phyloP scores from a whole-genome alignment of 1,284 basidiomycete species.

The Cutaneotrichosporon cyanovorans region DNA sequence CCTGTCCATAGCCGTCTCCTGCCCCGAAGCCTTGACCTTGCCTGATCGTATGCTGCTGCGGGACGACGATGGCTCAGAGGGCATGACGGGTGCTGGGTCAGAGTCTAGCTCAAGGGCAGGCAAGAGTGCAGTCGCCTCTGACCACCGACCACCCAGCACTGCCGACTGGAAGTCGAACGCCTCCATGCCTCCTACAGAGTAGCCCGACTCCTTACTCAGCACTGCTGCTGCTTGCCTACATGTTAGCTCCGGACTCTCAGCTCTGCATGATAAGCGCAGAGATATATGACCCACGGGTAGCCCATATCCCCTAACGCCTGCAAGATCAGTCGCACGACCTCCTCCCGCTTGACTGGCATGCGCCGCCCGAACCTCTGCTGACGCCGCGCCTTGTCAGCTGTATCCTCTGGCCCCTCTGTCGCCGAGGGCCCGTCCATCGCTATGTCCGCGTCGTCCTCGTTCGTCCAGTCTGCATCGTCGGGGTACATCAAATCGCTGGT shows the following conservation, averaged over 20 bases:
- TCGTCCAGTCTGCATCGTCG: constrained; percentile 35
- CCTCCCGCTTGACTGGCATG: constrained; percentile 65
- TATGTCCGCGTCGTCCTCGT: not conserved
- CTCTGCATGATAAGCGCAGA: too few species aligned
- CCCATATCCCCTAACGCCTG: constrained; percentile 89
- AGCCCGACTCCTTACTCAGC: constrained; percentile 87
- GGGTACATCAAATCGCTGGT: constrained; percentile 34
- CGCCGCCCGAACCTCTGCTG: constrained; percentile 23
- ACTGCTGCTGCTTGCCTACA: constrained; percentile 75
- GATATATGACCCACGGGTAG: constrained; percentile 63
- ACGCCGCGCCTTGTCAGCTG: not conserved
- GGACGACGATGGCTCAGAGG: constrained; percentile 18
- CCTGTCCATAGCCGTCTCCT: constrained; percentile 50
- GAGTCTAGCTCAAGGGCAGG: constrained; percentile 56
- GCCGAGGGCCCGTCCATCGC: not conserved
- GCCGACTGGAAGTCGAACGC: constrained; percentile 75
- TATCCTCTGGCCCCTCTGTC: not conserved
- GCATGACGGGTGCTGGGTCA: constrained; percentile 4
- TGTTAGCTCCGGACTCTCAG: not conserved
- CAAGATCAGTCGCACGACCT: constrained; percentile 82
- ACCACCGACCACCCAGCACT: constrained; percentile 78
- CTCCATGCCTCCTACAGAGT: constrained; percentile 68
- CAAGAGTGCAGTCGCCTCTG: constrained; percentile 66
- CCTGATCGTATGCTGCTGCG: constrained; percentile 26
- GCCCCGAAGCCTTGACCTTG: constrained; percentile 21